Conservation (phyloP, 202 grass and related monocot species). For the Hordeum pubiflorum region DNA sequence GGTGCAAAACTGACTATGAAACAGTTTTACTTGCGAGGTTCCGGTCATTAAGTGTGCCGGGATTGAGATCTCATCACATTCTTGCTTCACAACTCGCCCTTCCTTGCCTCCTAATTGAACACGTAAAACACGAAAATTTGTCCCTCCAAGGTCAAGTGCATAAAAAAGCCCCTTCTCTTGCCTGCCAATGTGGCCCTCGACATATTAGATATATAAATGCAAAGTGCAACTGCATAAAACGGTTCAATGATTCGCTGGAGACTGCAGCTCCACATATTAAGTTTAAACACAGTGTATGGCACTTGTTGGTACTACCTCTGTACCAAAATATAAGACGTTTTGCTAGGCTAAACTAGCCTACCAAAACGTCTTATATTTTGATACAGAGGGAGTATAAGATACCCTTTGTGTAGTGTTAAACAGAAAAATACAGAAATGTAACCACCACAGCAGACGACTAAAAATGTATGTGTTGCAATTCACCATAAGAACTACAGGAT, state of each 20-base stretch:
- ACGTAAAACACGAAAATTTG: constrained; percentile 72
- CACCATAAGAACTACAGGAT: no score
- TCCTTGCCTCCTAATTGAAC: constrained; percentile 72
- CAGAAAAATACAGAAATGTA: not conserved
- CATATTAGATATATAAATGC: constrained; percentile 1
- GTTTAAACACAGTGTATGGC: not conserved
- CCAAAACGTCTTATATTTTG: no score
- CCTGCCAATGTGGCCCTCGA: constrained; percentile 12
- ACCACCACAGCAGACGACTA: not conserved
- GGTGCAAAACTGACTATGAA: not conserved
- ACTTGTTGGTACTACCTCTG: not conserved
- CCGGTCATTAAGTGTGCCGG: constrained; percentile 68
- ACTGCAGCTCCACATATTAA: not conserved
- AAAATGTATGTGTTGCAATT: not conserved
- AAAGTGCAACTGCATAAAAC: not conserved
- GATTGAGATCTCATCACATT: constrained; percentile 66
- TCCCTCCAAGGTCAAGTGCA: constrained; percentile 90
- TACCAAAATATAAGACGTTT: no score
- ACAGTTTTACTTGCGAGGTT: constrained; percentile 44
- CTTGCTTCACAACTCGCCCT: constrained; percentile 54
- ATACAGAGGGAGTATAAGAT: not conserved
- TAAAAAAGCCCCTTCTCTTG: constrained; percentile 68
- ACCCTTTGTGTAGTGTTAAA: not conserved
- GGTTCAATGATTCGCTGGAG: not conserved
- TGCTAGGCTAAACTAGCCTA: no score